phyloP scores from a whole-genome alignment of 139 green algal genomes.

The Zygnema circumcarinatum region DNA sequence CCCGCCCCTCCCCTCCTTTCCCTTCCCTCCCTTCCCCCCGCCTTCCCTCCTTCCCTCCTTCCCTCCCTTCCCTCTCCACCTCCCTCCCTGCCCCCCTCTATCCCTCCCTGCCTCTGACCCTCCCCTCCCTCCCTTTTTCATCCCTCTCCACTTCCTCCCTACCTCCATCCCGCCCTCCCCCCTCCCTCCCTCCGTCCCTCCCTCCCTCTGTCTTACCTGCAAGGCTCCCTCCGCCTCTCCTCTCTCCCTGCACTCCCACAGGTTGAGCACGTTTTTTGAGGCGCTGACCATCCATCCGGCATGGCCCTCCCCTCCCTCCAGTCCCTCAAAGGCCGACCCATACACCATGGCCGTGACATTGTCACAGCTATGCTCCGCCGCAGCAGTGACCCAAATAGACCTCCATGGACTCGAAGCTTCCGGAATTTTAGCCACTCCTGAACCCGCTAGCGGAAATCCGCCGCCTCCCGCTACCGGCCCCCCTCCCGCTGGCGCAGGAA shows the following conservation, averaged over 20 bases:
- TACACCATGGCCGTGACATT: constrained; percentile 53
- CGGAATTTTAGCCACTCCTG: not conserved
- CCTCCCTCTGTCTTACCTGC: too few relatives aligned
- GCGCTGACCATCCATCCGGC: constrained; percentile 66
- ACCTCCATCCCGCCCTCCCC: too few relatives aligned
- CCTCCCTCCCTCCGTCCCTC: too few relatives aligned
- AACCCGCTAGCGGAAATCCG: not conserved
- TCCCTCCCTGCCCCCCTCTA: too few relatives aligned
- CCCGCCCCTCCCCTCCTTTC: too few relatives aligned
- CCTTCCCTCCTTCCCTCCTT: too few relatives aligned
- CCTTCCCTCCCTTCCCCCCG: too few relatives aligned
- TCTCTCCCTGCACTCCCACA: constrained; percentile 68
- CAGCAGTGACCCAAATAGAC: constrained; percentile 39
- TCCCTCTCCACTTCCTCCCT: too few relatives aligned
- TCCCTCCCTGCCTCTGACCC: too few relatives aligned
- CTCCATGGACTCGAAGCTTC: constrained; percentile 12
- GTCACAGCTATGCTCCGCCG: constrained; percentile 64
- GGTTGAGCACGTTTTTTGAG: constrained; percentile 69
- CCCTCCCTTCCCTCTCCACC: too few relatives aligned
- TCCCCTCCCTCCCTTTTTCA: too few relatives aligned
- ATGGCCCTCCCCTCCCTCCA: constrained; percentile 67
- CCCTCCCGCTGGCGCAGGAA: too few relatives aligned
- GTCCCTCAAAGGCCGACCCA: constrained; percentile 52
- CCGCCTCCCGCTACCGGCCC: not conserved
- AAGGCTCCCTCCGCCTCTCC: not conserved